Evolutionary conservation across 768 basidiomycete genomes (phyloP).

Genomic region (Lactifluus rugatus): DNA sequence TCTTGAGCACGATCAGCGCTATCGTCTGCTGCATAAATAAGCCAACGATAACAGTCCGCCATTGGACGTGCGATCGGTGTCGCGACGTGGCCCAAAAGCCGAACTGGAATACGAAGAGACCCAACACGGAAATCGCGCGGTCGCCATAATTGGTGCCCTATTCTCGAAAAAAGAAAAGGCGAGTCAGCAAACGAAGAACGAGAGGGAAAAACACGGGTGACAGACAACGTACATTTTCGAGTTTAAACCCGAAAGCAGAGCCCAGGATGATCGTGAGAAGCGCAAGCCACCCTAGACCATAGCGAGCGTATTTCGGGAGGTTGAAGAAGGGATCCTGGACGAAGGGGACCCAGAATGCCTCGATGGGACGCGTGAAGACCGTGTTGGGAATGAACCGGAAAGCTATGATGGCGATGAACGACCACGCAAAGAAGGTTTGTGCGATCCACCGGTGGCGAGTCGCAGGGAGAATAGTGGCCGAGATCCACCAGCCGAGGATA

Average conservation of each 20-base stretch:
- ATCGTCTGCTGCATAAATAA: slow-evolving; percentile 77
- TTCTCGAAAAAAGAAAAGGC: neutral
- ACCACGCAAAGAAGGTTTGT: slow-evolving; percentile 77
- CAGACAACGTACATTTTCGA: slow-evolving; percentile 39
- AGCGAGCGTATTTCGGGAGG: slow-evolving; percentile 41
- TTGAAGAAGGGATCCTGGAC: slow-evolving; percentile 61
- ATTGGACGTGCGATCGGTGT: slow-evolving; percentile 55
- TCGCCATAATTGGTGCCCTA: slow-evolving; percentile 62
- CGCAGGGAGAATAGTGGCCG: slow-evolving; percentile 52
- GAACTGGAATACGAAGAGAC: slow-evolving; percentile 70
- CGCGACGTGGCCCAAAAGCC: slow-evolving; percentile 62
- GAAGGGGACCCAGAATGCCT: slow-evolving; percentile 56
- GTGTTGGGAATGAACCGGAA: slow-evolving; percentile 78
- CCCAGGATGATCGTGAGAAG: slow-evolving; percentile 74
- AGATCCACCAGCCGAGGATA: slow-evolving; percentile 84
- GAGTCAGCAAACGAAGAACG: neutral
- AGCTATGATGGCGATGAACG: slow-evolving; percentile 67
- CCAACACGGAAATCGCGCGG: slow-evolving; percentile 72
- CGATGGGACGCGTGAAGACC: slow-evolving; percentile 60
- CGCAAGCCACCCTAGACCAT: slow-evolving; percentile 64
- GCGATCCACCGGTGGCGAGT: slow-evolving; percentile 79
- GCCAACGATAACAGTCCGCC: slow-evolving; percentile 85
- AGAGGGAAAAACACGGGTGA: too few relatives aligned
- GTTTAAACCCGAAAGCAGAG: slow-evolving; percentile 75
- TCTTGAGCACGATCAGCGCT: slow-evolving; percentile 85